These are phyloP conservation scores for Globisporangium yorkense DNA, from an alignment of 352 stramenopile species.

Conservation along the genomic window DNA sequence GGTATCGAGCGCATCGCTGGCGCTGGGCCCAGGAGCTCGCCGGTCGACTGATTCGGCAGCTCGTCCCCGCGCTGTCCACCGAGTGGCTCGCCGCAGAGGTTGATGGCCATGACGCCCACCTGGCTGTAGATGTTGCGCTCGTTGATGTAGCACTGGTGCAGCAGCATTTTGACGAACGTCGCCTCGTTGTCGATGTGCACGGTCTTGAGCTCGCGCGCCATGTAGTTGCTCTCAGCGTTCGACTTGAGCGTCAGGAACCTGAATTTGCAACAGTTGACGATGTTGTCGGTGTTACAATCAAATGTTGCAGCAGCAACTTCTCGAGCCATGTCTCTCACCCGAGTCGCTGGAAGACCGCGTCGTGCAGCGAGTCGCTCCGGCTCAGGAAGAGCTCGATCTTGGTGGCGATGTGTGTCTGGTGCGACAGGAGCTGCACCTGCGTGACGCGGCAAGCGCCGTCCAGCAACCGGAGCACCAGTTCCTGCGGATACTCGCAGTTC, in stretches of 20 bases:
- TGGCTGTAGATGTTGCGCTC: slow-evolving; percentile 89
- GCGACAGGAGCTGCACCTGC: slow-evolving; percentile 88
- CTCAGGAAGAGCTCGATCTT: slow-evolving; percentile 92
- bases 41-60: slow-evolving; percentile 47
- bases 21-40: slow-evolving; percentile 20
- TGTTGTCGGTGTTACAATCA: background rate
- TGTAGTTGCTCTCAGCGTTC: slow-evolving; percentile 81
- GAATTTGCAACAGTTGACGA: background rate
- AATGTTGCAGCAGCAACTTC: no score
- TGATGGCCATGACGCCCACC: slow-evolving; percentile 89
- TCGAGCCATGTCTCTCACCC: slow-evolving; percentile 28
- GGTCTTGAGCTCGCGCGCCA: slow-evolving; percentile 90
- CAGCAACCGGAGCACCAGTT: slow-evolving; percentile 82
- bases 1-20: slow-evolving; percentile 16
- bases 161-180: slow-evolving; percentile 81
- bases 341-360: slow-evolving; percentile 67
- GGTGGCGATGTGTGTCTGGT: slow-evolving; percentile 90
- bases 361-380: slow-evolving; percentile 27
- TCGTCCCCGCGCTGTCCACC: slow-evolving; percentile 15
- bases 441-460: slow-evolving; percentile 64
- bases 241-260: slow-evolving; percentile 73
- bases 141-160: slow-evolving; percentile 88
- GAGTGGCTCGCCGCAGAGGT: slow-evolving; percentile 69
- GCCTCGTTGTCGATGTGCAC: slow-evolving; percentile 87
- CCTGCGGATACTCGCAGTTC: slow-evolving; percentile 92